Percentiles rank a stretch among this genome's conserved stretches.
Evolutionary conservation across 1,284 basidiomycete species (phyloP).

Genomic region (Laetiporus sulphureus): DNA sequence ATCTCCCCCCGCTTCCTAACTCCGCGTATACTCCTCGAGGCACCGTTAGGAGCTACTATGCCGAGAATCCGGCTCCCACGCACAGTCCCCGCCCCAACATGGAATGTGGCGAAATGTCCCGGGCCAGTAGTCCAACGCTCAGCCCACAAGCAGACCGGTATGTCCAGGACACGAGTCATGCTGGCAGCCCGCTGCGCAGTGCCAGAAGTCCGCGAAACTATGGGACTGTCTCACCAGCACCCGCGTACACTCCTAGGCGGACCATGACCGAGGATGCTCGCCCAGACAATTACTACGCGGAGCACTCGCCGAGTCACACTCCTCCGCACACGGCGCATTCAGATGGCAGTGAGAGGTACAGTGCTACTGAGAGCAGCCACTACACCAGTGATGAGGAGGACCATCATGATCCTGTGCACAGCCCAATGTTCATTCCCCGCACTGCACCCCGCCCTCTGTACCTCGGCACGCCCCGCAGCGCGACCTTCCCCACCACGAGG

Average conservation of each 20-base stretch:
- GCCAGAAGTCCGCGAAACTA: neutral
- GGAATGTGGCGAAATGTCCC: no score
- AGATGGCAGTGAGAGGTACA: neutral
- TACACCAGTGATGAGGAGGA: conserved; percentile 5
- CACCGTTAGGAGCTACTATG: neutral
- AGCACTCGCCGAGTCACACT: neutral
- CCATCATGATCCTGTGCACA: no score
- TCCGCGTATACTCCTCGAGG: neutral
- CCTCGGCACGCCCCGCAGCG: conserved; percentile 5
- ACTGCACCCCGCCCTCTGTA: conserved; percentile 3
- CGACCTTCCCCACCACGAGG: conserved; percentile 1
- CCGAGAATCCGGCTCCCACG: neutral
- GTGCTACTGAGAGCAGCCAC: conserved; percentile 1
- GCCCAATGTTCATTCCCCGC: neutral
- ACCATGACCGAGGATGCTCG: neutral
- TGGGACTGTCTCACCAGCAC: neutral
- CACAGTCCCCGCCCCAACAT: neutral
- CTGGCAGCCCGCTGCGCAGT: neutral
- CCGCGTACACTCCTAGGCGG: conserved; percentile 3
- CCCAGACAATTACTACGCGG: conserved; percentile 1
- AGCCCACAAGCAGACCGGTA: neutral
- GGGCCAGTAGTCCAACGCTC: neutral
- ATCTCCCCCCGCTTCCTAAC: neutral
- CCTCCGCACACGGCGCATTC: neutral
- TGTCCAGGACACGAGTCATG: neutral